These are phyloP conservation scores for Aspergillus taichungensis DNA, from an alignment of 495 filamentous ascomycete genomes.

Conservation along the genomic window DNA sequence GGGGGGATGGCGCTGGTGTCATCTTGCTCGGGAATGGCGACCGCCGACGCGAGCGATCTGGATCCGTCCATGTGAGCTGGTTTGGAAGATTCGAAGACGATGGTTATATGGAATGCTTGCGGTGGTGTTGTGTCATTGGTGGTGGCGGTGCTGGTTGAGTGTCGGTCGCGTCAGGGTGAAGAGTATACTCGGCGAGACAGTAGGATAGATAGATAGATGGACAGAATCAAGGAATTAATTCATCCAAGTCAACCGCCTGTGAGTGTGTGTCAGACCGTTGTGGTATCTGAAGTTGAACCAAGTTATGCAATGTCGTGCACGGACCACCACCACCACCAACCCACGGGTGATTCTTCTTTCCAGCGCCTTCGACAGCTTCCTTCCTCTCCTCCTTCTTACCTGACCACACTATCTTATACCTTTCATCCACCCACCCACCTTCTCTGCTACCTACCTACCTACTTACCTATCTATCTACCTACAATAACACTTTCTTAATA, in stretches of 20 bases:
- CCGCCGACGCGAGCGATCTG: conserved; percentile 54
- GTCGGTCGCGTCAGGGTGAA: no score
- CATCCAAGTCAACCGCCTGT: no score
- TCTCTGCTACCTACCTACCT: conserved; percentile 16
- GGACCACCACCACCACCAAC: conserved; percentile 1
- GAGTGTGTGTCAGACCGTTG: no score
- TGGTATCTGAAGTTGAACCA: no score
- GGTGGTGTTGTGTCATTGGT: no score
- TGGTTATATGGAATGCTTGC: no score
- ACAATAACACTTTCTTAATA: conserved; percentile 6
- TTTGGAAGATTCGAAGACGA: background rate
- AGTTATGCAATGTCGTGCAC: background rate
- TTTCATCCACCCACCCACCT: conserved; percentile 13
- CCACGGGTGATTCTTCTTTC: conserved; percentile 3
- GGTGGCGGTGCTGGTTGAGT: no score
- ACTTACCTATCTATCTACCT: conserved; percentile 14
- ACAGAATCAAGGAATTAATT: no score
- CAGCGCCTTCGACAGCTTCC: conserved; percentile 11
- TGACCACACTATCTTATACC: no score
- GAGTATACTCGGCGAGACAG: no score
- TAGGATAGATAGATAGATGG: no score
- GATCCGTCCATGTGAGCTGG: background rate
- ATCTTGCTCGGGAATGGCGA: conserved; percentile 49
- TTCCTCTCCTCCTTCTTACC: background rate
- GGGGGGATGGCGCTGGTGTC: conserved; percentile 4